Evolutionary conservation across 2,329 filamentous ascomycete species (phyloP), one percentile per base, ranked within the genome.

Genomic region (Botrytis medusae): DNA sequence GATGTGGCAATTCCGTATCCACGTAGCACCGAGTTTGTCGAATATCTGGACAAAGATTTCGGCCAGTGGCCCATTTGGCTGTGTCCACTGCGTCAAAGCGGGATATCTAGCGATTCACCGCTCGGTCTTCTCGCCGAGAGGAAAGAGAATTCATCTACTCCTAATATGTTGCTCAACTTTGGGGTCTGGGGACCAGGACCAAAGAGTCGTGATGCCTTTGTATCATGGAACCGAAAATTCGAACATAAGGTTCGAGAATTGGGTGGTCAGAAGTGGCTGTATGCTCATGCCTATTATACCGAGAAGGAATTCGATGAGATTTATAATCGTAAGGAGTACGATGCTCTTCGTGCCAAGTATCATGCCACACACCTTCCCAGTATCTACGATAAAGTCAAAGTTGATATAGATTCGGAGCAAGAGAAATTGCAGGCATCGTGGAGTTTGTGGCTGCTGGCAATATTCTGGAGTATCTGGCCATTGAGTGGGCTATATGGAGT

Each of bases 181-280:
- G 89, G 89, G n/a, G 87, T 97, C 48, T 97, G 93, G 93, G 93
- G 93, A 16, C 92, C 90, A 81, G 93, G 92, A 18, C 88, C 91
- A 1, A 81, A 84, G 3, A 79, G 86, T 67, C 62, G 74, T 1
- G 81, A 82, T 1, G 85, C 85, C 20, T 95, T 95, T 79, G 85
- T 94, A 3, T 80, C 83, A 44, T 88, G 88, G 79, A 97, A 97
- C 82, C 87, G 91, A 32, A 85, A 85, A 40, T 86, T 97, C 37
- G 93, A 97, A 83, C 83, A 85, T 46, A 91, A 91, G 79, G 88
- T 94, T 10, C 84, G 85, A 62, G 85, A 89, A 75, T 86, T 96
- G 2, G 90, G 90, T 69, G 93, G 93, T 4, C 88, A 91, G 83
- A 97, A 97, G 84, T 96, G 93, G 91, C 84, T 97, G 22, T 97